Conservation (phyloP, 2,329 filamentous ascomycete species). For the Microsporum ferrugineum region DNA sequence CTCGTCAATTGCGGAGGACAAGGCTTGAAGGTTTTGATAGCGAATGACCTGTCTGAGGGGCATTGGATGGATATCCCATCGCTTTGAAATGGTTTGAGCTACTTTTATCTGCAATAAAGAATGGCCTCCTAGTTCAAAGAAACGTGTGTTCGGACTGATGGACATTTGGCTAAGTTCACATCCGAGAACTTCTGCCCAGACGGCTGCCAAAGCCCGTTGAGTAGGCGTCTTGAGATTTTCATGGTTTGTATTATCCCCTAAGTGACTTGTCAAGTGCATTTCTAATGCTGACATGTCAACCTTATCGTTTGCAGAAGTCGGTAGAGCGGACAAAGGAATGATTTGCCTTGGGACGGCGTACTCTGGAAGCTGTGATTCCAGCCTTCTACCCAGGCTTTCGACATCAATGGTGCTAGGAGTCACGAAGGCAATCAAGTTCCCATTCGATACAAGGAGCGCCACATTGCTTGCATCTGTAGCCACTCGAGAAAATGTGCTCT, state of each 20-base stretch:
- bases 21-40: not conserved
- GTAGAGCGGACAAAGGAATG: not conserved
- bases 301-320: not conserved
- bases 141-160: slow-evolving; percentile 7
- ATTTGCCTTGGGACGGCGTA: not conserved
- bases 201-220: not conserved
- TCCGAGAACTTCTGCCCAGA: not conserved
- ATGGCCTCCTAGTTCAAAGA: slow-evolving; percentile 13
- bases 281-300: not conserved
- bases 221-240: not conserved
- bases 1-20: not conserved
- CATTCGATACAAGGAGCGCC: not conserved
- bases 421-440: not conserved
- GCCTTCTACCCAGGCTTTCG: not conserved
- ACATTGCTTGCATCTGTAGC: not conserved
- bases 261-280: not conserved
- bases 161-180: not conserved
- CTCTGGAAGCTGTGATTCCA: not conserved
- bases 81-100: slow-evolving; percentile 8
- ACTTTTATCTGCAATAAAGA: slow-evolving; percentile 14
- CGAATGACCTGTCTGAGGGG: not conserved
- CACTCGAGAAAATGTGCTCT: slow-evolving; percentile 10
- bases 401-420: not conserved
- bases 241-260: not conserved
- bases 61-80: slow-evolving; percentile 5